phyloP scores from a whole-genome alignment of 2,329 filamentous ascomycete species.

The Cladosporium cucumerinum region DNA sequence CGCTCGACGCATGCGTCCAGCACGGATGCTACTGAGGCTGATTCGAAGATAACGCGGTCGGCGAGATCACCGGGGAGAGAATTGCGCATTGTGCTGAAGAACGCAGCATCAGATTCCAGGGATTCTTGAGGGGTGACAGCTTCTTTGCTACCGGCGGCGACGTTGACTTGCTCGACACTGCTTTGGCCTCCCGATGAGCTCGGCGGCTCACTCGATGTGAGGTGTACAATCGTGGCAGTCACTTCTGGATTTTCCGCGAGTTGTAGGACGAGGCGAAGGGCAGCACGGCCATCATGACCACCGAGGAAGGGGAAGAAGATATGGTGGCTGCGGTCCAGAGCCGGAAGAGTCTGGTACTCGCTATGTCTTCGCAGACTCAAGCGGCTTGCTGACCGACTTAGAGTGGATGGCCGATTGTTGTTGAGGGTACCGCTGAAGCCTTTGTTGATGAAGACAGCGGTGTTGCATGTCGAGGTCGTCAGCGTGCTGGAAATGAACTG shows the following conservation, averaged over 20 bases:
- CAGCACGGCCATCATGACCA: constrained; percentile 74
- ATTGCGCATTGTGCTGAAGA: constrained; percentile 57
- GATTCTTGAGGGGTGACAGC: background rate
- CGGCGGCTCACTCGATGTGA: constrained; percentile 33
- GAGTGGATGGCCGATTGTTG: constrained; percentile 30
- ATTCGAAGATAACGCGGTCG: constrained; percentile 58
- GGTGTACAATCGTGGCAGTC: constrained; percentile 70
- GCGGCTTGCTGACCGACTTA: constrained; percentile 52
- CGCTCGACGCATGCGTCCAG: constrained; percentile 49
- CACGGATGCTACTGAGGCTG: constrained; percentile 41
- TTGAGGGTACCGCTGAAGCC: constrained; percentile 54
- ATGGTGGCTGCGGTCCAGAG: constrained; percentile 70
- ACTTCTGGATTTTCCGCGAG: constrained; percentile 75
- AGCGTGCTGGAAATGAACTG: constrained; percentile 71
- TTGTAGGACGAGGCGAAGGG: constrained; percentile 77
- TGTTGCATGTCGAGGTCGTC: constrained; percentile 60
- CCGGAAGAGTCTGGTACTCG: constrained; percentile 54
- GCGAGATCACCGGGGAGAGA: constrained; percentile 52
- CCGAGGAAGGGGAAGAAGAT: constrained; percentile 87
- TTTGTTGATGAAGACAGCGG: constrained; percentile 77
- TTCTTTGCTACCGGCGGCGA: background rate
- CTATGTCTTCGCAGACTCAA: constrained; percentile 59
- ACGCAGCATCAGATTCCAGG: constrained; percentile 43
- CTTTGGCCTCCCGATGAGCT: background rate
- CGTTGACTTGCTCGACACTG: constrained; percentile 13